Evolutionary conservation across 257 asterid species (phyloP).

Genomic region (Craterostigma plantagineum): DNA sequence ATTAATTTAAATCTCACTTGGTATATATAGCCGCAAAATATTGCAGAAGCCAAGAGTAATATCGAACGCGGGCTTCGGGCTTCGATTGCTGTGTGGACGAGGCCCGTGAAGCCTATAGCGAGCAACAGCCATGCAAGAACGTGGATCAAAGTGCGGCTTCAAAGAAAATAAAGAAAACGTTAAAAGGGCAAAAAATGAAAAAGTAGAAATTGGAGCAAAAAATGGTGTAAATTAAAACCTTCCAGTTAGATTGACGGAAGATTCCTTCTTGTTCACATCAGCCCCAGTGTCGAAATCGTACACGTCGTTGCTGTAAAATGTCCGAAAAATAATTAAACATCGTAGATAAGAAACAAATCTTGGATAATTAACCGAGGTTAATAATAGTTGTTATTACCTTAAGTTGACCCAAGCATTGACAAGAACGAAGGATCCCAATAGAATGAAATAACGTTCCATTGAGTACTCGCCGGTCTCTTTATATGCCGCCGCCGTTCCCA

Average conservation of each 20-base stretch:
- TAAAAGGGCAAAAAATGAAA: background rate
- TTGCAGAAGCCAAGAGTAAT: constrained; percentile 35
- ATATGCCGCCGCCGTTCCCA: constrained; percentile 89
- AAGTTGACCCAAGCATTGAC: constrained; percentile 80
- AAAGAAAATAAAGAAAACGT: constrained; percentile 1
- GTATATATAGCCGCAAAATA: constrained; percentile 68
- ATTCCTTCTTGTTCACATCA: constrained; percentile 85
- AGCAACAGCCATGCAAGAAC: constrained; percentile 47
- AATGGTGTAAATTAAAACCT: no score
- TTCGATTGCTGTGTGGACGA: constrained; percentile 41
- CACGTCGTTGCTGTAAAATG: constrained; percentile 94
- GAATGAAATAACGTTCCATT: constrained; percentile 33
- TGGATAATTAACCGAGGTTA: no score
- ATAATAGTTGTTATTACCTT: no score
- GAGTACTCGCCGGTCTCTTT: constrained; percentile 46
- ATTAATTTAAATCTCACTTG: no score
- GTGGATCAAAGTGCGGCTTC: constrained; percentile 65
- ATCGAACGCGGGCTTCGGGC: constrained; percentile 44
- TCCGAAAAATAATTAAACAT: no score
- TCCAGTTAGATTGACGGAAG: constrained; percentile 65
- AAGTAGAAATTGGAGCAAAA: constrained; percentile 7
- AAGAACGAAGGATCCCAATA: constrained; percentile 53
- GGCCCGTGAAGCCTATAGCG: constrained; percentile 54
- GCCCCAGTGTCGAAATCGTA: constrained; percentile 94
- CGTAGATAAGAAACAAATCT: no score